Percentiles rank a stretch among this genome's conserved stretches.
These are phyloP conservation scores for Vigna trinervia DNA, from an alignment of 306 rosid species.

Conservation along the genomic window DNA sequence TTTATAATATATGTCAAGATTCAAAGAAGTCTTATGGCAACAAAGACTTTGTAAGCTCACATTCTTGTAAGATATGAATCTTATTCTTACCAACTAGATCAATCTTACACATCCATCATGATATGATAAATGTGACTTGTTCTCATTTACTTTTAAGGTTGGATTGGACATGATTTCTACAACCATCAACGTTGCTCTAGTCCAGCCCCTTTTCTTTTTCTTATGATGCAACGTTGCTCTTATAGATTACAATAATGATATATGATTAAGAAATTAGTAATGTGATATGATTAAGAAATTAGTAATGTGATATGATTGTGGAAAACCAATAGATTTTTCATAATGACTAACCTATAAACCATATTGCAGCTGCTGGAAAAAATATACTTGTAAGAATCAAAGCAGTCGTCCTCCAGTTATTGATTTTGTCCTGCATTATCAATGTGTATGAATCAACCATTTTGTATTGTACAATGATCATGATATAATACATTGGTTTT, in stretches of 20 bases:
- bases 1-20: neutral
- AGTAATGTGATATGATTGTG: neutral
- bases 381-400: conserved; percentile 76
- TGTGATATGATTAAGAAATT: conserved; percentile 10
- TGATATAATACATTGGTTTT: neutral
- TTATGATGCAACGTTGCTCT: neutral
- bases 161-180: neutral
- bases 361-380: conserved; percentile 73
- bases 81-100: neutral
- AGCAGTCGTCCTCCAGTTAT: conserved; percentile 83
- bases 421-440: conserved; percentile 65
- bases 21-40: no score
- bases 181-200: neutral
- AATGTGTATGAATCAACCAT: neutral
- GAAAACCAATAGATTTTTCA: conserved; percentile 27
- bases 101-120: neutral
- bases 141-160: neutral
- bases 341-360: conserved; percentile 75
- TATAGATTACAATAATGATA: neutral
- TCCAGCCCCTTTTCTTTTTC: neutral
- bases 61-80: neutral
- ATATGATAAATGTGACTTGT: neutral
- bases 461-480: neutral
- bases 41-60: no score
- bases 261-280: neutral